phyloP scores from a whole-genome alignment of 2,329 filamentous ascomycete species.

The Apiospora sp. region DNA sequence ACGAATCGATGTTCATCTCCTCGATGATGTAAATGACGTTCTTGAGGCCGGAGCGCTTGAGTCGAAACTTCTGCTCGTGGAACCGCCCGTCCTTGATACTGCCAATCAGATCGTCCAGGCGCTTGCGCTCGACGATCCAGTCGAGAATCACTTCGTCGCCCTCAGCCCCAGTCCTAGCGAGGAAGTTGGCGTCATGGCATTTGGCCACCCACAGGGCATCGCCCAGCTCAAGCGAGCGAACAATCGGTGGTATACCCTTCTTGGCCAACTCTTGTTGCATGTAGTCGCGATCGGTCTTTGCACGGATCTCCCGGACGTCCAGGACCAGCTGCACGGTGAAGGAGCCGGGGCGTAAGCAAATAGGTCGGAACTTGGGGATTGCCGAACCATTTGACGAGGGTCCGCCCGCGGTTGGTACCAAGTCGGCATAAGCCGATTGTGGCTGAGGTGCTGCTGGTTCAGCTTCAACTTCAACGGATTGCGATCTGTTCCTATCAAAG shows the following conservation, averaged over 20 bases:
- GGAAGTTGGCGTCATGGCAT: conserved; percentile 64
- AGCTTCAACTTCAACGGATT: conserved; percentile 36
- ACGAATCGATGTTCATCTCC: conserved; percentile 68
- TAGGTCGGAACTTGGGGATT: conserved; percentile 63
- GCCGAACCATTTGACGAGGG: conserved; percentile 34
- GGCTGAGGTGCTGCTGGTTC: conserved; percentile 25
- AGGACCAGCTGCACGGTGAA: conserved; percentile 79
- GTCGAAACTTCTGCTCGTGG: conserved; percentile 84
- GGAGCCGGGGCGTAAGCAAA: conserved; percentile 67
- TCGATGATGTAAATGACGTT: conserved; percentile 84
- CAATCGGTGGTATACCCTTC: conserved; percentile 69
- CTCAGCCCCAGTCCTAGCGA: conserved; percentile 64
- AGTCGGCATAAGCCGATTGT: conserved; percentile 40
- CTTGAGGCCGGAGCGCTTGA: conserved; percentile 74
- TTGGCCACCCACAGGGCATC: conserved; percentile 84
- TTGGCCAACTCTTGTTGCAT: conserved; percentile 76
- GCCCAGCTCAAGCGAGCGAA: conserved; percentile 75
- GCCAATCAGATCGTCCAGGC: conserved; percentile 79
- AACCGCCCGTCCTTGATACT: conserved; percentile 86
- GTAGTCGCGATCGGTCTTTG: conserved; percentile 78
- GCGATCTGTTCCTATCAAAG: conserved; percentile 27
- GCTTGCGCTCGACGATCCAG: conserved; percentile 82
- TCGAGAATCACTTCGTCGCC: conserved; percentile 78
- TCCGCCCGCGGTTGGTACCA: conserved; percentile 51
- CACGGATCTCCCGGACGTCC: conserved; percentile 77